These are phyloP conservation scores for Lepidium sativum DNA, from an alignment of 345 rosid species.

Conservation along the genomic window DNA sequence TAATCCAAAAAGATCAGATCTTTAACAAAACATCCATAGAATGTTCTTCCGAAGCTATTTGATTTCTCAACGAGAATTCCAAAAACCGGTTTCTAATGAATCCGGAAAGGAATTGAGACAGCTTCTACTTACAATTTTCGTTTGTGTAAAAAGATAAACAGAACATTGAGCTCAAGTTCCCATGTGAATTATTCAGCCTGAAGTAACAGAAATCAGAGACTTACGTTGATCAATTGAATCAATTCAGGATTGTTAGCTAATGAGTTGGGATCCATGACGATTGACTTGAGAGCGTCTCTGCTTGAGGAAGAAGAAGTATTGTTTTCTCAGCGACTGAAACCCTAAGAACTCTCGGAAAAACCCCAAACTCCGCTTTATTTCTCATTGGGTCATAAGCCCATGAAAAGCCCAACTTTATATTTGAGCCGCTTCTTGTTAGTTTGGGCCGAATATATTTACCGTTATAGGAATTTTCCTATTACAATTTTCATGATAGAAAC, in stretches of 20 bases:
- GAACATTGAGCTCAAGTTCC: neutral
- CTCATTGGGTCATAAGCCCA: neutral
- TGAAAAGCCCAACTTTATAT: neutral
- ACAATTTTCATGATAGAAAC: too few relatives aligned
- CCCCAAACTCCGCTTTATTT: neutral
- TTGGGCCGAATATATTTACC: too few relatives aligned
- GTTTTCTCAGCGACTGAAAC: conserved; percentile 1
- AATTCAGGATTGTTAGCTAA: conserved; percentile 38
- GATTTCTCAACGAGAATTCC: neutral
- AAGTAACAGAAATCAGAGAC: neutral
- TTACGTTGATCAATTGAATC: conserved; percentile 51
- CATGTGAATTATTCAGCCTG: neutral
- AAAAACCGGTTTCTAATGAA: neutral
- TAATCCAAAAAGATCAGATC: neutral
- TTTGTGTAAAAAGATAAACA: neutral
- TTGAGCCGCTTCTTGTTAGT: too few relatives aligned
- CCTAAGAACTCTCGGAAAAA: neutral
- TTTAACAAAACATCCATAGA: neutral
- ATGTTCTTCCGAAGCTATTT: neutral
- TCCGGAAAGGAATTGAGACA: neutral
- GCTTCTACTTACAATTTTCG: neutral
- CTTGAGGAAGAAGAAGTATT: neutral
- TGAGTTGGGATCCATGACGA: conserved; percentile 34
- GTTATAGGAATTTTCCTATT: too few relatives aligned
- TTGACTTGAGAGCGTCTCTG: neutral